Conservation (phyloP, 2,329 filamentous ascomycete species). For the Hymenoscyphus infarciens region DNA sequence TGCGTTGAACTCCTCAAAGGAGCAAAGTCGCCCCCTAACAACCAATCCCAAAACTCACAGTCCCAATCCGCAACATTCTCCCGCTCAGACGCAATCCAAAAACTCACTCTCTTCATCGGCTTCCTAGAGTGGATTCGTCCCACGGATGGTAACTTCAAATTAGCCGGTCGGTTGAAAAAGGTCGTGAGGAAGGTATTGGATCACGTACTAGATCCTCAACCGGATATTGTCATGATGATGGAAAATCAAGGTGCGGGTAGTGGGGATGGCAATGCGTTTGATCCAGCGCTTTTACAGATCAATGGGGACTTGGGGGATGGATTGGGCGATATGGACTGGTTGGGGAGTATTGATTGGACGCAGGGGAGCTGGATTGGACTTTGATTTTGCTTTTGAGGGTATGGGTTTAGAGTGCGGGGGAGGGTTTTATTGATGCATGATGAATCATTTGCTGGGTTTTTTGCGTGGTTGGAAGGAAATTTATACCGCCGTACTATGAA, state of each 20-base stretch:
- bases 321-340: conserved; percentile 29
- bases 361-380: conserved; percentile 30
- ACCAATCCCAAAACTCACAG: not conserved
- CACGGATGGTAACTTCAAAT: conserved; percentile 32
- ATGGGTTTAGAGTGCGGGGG: not conserved
- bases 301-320: conserved; percentile 13
- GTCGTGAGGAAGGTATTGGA: conserved; percentile 28
- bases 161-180: conserved; percentile 26
- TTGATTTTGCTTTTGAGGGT: not conserved
- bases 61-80: conserved; percentile 21
- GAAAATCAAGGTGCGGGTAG: not conserved
- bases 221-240: conserved; percentile 4
- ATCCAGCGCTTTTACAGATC: conserved; percentile 19
- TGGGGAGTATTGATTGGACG: conserved; percentile 33
- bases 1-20: conserved; percentile 32
- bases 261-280: conserved; percentile 12
- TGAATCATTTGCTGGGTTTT: not conserved
- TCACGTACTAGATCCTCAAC: conserved; percentile 25
- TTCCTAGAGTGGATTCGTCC: conserved; percentile 34
- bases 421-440: not conserved
- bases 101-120: conserved; percentile 32
- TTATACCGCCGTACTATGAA: too few species aligned
- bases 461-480: too few species aligned
- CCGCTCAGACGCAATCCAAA: conserved; percentile 31
- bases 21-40: not conserved